Evolutionary conservation across 2,329 filamentous ascomycete genomes (phyloP).

Genomic region (Pezicula radicicola): DNA sequence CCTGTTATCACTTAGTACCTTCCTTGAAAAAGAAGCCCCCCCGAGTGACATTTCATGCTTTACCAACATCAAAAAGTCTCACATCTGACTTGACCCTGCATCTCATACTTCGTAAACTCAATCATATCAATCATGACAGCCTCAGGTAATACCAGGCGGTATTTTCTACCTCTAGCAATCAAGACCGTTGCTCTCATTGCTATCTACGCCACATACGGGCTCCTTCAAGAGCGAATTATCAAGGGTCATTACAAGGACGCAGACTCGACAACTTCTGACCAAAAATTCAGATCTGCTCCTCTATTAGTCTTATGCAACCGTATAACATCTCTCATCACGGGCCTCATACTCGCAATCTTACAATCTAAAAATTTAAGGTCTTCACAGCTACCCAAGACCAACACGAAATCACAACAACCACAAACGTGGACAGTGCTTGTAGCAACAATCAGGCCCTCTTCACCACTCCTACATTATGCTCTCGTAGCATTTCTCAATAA

Average conservation of each 20-base stretch:
- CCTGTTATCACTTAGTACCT: too few relatives aligned
- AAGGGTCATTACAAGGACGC: not conserved
- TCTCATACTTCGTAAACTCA: not conserved
- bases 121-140: not conserved
- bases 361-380: not conserved
- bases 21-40: too few relatives aligned
- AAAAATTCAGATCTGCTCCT: not conserved
- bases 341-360: not conserved
- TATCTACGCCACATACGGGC: not conserved
- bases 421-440: not conserved
- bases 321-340: not conserved
- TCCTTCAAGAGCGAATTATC: not conserved
- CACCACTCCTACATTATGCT: not conserved
- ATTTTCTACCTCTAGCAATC: not conserved
- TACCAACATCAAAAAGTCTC: too few relatives aligned
- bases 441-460: not conserved
- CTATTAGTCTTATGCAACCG: not conserved
- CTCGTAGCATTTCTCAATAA: constrained; percentile 2
- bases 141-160: not conserved
- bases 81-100: not conserved
- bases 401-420: not conserved
- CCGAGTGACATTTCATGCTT: too few relatives aligned
- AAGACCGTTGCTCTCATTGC: not conserved
- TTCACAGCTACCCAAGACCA: not conserved
- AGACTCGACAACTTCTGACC: not conserved